Evolutionary conservation across 495 filamentous ascomycete species (phyloP), one percentile per base, ranked within the genome.

Genomic region (Clohesyomyces aquaticus): DNA sequence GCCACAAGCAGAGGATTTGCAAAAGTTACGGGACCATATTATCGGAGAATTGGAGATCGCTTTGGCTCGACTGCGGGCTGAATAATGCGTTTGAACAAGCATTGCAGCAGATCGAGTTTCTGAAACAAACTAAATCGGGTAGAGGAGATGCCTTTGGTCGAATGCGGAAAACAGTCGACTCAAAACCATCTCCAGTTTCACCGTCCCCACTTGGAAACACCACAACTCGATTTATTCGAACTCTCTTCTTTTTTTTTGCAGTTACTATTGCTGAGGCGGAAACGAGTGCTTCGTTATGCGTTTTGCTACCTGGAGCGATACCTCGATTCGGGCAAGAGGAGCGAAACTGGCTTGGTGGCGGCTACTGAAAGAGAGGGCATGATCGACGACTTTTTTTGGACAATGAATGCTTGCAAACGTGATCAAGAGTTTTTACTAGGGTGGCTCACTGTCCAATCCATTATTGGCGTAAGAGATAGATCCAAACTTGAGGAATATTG

Each of bases 1-100:
- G n/a, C n/a, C n/a, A n/a, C n/a, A n/a, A n/a, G n/a, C n/a, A n/a
- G n/a, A n/a, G n/a, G n/a, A n/a, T n/a, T n/a, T n/a, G n/a, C n/a
- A n/a, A n/a, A n/a, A n/a, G n/a, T n/a, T n/a, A n/a, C n/a, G n/a
- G n/a, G n/a, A n/a, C n/a, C n/a, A n/a, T n/a, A n/a, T n/a, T n/a
- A n/a, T n/a, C n/a, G n/a, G n/a, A n/a, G n/a, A n/a, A n/a, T n/a
- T n/a, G n/a, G n/a, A n/a, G n/a, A n/a, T n/a, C n/a, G n/a, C n/a
- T n/a, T 48, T 9, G 45, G 6, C 45, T 48, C 45, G 45, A 48
- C 45, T n/a, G n/a, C 45, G 45, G 45, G 32, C 6, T 38, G 32
- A 38, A 38, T 38, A 38, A 38, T 38, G 32, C n/a, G n/a, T n/a
- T n/a, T 38, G 32, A 14, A 38, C 6, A 38, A 14, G 32, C 32